Evolutionary conservation across 768 basidiomycete species (phyloP), one percentile per base, ranked within the genome.

Genomic region (Tulasnella sp.): DNA sequence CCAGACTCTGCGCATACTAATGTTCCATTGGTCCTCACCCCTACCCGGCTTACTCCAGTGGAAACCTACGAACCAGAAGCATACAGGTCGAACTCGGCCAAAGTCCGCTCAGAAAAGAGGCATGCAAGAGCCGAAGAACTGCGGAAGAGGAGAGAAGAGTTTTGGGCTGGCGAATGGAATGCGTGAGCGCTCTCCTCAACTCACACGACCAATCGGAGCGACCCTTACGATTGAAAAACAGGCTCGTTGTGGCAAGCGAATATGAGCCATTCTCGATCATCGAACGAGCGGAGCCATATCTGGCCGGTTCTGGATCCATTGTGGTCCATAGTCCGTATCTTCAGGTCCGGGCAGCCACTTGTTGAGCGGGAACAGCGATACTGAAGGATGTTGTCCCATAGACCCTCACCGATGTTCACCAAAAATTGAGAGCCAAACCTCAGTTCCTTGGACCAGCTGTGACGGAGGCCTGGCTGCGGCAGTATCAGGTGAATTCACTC

Each of bases 101-200:
- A 90, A 83, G 83, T 88, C 42, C 90, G 94, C 41, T 85, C 94
- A 28, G 91, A 91, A 83, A 96, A 96, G 85, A 92, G 96, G 69
- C 95, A 93, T 84, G 88, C 87, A 5, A 90, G 91, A n/a, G 88
- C 90, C 5, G 91, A 93, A 50, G 84, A 89, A 46, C 86, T 98
- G 14, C 87, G 88, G 78, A 88, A 85, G 60, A 91, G 90, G 28
- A 89, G 97, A 46, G 91, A 94, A 79, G 96, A 97, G 77, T 88
- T 97, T 5, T 96, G 96, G 83, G 85, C 87, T 1, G 97, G 96
- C 31, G 94, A 93, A 83, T 99, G 96, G 86, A 96, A 99, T 80
- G 93, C 92, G 94, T 96, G 82, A 83, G 91, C 84, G 81, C 11
- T 31, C 50, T 79, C 41, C 37, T 31, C 76, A 3, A 34, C 18